Base-by-base conservation (phyloP, 495 filamentous ascomycete species). In the Lasiosphaeria miniovina region DNA sequence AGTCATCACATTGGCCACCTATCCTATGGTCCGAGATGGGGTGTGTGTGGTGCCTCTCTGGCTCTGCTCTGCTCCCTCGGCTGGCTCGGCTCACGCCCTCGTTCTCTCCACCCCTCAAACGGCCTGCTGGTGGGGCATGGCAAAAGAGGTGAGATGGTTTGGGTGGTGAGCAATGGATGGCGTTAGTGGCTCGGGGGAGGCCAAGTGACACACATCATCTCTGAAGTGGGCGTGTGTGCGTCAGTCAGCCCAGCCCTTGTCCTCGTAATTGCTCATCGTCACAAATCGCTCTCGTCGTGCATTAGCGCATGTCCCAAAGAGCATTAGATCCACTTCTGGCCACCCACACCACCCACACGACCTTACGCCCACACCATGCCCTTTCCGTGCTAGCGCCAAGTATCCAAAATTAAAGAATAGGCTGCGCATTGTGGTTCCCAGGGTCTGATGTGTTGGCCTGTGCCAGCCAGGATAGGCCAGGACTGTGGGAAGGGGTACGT, bases 401-500 rank as follows among this genome's bases (percentile, higher is more conserved):
- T 61, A 57, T 61, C 60, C 65, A 58, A 63, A 65, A 61, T 71
- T 71, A 71, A 68, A 68, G 63, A 71, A 73, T 68, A 73, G 68
- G 65, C 59, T 64, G 61, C 57, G 68, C 68, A 71, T 65, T 64
- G 63, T 63, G 56, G 53, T 61, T 48, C 62, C 65, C 62, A 61
- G 61, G 62, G 61, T 56, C 62, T 68, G 55, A 54, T 69, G 68
- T 63, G 68, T 36, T 56, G 61, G 52, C 52, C 61, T 60, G 58
- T 61, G 60, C 57, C 56, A 53, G 56, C 58, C 24, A 24, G 24
- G 24, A 24, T 24, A 2, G 24, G 24, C 24, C 45, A 57, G 57
- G 51, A 38, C 59, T 57, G 17, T 48, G 36, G 24, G 24, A 24
- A 24, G 24, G 24, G 43, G 58, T 54, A 54, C 58, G 40, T 49